These are phyloP conservation scores for Pseudodiploospora longispora DNA, from an alignment of 2,329 filamentous ascomycete genomes.

Conservation along the genomic window DNA sequence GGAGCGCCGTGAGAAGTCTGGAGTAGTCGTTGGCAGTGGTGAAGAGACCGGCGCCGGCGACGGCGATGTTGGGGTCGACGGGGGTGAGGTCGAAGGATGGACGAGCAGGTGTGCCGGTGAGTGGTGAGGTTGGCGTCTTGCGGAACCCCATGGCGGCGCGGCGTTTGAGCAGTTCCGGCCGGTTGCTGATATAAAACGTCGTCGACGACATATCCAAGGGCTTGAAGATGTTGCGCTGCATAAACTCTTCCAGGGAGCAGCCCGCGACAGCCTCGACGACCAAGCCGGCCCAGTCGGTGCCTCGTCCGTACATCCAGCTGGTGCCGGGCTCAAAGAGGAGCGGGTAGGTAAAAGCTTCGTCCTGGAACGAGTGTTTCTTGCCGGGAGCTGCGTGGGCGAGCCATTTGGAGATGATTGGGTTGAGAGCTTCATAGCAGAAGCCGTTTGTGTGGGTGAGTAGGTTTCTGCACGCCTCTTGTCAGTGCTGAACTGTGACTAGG, in stretches of 20 bases:
- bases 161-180: no score
- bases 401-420: not conserved
- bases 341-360: slow-evolving; percentile 34
- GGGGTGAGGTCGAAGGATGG: not conserved
- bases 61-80: no score
- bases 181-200: slow-evolving; percentile 2
- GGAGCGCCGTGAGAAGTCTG: slow-evolving; percentile 2
- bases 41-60: not conserved
- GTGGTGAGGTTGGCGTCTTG: slow-evolving; percentile 13
- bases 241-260: slow-evolving; percentile 31
- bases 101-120: slow-evolving; percentile 3
- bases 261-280: slow-evolving; percentile 41
- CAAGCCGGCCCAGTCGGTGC: slow-evolving; percentile 45
- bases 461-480: no score
- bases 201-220: slow-evolving; percentile 30
- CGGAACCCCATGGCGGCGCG: slow-evolving; percentile 10
- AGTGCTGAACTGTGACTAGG: no score
- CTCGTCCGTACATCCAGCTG: slow-evolving; percentile 41
- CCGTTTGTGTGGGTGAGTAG: not conserved
- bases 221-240: slow-evolving; percentile 35
- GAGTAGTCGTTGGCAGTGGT: not conserved
- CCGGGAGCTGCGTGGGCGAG: slow-evolving; percentile 21
- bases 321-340: slow-evolving; percentile 43
- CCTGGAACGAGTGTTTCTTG: slow-evolving; percentile 2
- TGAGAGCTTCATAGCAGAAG: not conserved